Evolutionary conservation across 106 monocot genomes (phyloP).

Genomic region (Amphibolis antarctica): DNA sequence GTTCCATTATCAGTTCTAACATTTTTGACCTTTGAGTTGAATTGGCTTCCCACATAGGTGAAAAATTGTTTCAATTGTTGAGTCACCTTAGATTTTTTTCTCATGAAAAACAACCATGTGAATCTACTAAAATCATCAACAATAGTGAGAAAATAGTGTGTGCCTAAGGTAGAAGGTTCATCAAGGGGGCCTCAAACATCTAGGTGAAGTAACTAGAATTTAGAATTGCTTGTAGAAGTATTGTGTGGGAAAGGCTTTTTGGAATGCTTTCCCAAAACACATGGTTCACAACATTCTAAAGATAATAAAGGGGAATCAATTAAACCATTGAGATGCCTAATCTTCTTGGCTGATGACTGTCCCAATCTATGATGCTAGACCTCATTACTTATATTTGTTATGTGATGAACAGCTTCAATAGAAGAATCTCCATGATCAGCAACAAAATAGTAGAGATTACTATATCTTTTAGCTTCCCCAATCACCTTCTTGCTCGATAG

Average conservation of each 20-base stretch:
- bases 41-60: not conserved
- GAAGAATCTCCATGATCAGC: too few species aligned
- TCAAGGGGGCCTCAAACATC: not conserved
- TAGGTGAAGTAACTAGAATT: too few species aligned
- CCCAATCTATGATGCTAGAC: not conserved
- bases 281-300: too few species aligned
- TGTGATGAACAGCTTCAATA: too few species aligned
- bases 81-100: not conserved
- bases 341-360: not conserved
- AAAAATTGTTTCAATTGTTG: not conserved
- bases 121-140: not conserved
- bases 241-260: not conserved
- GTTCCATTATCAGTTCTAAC: not conserved
- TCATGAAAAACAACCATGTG: not conserved
- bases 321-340: too few species aligned
- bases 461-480: not conserved
- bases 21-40: not conserved
- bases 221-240: too few species aligned
- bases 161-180: not conserved
- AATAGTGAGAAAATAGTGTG: not conserved
- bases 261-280: too few species aligned
- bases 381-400: not conserved
- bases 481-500: not conserved
- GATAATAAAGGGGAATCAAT: too few species aligned
- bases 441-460: too few species aligned